Evolutionary conservation across 2,329 filamentous ascomycete species (phyloP).

Genomic region (Reticulascus tulasneorum): DNA sequence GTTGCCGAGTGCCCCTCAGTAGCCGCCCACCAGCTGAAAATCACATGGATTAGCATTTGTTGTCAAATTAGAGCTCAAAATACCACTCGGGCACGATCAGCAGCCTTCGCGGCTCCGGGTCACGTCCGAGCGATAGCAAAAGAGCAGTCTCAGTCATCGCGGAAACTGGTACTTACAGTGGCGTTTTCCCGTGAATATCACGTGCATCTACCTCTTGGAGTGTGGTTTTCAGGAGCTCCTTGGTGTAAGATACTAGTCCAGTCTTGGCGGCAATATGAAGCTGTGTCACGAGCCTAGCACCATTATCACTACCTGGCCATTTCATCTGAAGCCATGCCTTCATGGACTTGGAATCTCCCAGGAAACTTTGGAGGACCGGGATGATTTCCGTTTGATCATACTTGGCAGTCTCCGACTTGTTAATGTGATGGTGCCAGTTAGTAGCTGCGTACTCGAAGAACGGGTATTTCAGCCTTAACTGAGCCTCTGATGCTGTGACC

Average conservation of each 20-base stretch:
- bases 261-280: constrained; percentile 8
- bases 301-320: neutral
- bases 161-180: too few species aligned
- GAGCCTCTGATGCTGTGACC: too few species aligned
- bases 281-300: neutral
- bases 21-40: constrained; percentile 24
- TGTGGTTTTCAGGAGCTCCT: constrained; percentile 11
- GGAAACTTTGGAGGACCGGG: neutral
- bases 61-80: too few species aligned
- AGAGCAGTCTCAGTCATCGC: too few species aligned
- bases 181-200: constrained; percentile 14
- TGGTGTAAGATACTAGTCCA: constrained; percentile 9
- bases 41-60: too few species aligned
- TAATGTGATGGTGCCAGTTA: constrained; percentile 25
- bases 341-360: neutral
- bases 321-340: neutral
- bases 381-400: constrained; percentile 11
- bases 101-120: too few species aligned
- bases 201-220: constrained; percentile 8
- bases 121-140: too few species aligned
- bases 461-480: constrained; percentile 15
- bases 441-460: constrained; percentile 24
- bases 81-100: too few species aligned
- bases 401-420: constrained; percentile 15
- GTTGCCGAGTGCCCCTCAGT: constrained; percentile 14